Percentiles rank a stretch among this genome's conserved stretches.
Conservation (phyloP, 176 grass and related monocot genomes). For the Hsuehochloa calcarea region DNA sequence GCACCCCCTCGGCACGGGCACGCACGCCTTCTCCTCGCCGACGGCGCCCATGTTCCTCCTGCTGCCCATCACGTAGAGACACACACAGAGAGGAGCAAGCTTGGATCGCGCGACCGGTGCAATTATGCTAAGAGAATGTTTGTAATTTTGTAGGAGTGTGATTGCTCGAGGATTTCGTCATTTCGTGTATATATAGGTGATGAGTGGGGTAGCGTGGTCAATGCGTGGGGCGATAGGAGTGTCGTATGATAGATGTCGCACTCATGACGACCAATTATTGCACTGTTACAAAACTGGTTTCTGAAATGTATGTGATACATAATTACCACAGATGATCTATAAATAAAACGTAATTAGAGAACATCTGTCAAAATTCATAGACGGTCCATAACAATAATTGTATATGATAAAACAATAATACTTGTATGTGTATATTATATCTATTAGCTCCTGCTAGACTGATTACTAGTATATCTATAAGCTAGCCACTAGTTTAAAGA, state of each 20-base stretch:
- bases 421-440: no score
- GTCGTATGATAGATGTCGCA: not conserved
- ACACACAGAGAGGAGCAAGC: no score
- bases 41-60: not conserved
- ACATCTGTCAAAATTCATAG: no score
- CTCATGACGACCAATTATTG: constrained; percentile 4
- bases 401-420: no score
- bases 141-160: not conserved
- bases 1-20: constrained; percentile 39
- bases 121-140: not conserved
- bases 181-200: not conserved
- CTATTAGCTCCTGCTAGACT: no score
- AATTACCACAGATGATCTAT: no score
- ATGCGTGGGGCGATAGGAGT: not conserved
- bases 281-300: no score
- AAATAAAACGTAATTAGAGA: no score
- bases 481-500: no score
- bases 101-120: not conserved
- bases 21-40: not conserved
- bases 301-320: no score
- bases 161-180: not conserved
- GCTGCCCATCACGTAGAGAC: not conserved
- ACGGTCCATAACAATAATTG: no score
- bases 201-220: not conserved
- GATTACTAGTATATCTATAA: no score